Evolutionary conservation across 371 early-diverging fungal genomes (phyloP), one percentile per base, ranked within the genome.

Genomic region (Rhizopus sp.): DNA sequence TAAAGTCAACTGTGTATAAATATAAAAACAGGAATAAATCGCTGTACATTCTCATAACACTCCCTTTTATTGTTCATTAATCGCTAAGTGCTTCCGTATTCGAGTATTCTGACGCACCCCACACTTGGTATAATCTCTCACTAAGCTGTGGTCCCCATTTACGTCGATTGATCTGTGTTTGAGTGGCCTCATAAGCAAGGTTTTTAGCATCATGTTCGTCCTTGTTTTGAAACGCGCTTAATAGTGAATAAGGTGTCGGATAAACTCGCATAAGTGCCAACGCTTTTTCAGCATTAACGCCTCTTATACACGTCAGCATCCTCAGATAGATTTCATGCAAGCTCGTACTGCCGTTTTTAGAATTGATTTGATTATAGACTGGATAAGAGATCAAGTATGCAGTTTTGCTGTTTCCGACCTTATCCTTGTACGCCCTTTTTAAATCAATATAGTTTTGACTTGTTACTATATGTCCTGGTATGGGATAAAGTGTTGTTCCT

Each of bases 231-330:
- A 81, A 68, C 1, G 80, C 84, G 16, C 66, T 53, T 10, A 86
- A 59, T 8, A 90, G 62, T 6, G 66, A 60, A 9, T 59, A 58
- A 1, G 92, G 87, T 0, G 95, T 95, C 4, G 84, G 86, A 59
- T 86, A 94, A n/a, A 62, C 65, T 37, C 69, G 68, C 4, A 80
- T 86, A 30, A 96, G 76, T 7, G 87, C 78, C 10, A 69, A 40
- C 0, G 95, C 97, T 68, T 92, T 93, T 59, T 95, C 95, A 0
- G 80, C 82, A 58, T 90, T 88, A 38, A 94, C 74, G 10, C 95
- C 95, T 30, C 85, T 81, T 47, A 93, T 71, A 0, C 88, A 84
- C 89, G 92, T 85, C 38, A 96, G 72, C 86, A 93, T 90, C 44
- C 88, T 79, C 32, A 87, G 62, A 72, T 89, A 93, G 4, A 89